Conservation (phyloP, 352 stramenopile genomes). For the Phytophthora fragariae region DNA sequence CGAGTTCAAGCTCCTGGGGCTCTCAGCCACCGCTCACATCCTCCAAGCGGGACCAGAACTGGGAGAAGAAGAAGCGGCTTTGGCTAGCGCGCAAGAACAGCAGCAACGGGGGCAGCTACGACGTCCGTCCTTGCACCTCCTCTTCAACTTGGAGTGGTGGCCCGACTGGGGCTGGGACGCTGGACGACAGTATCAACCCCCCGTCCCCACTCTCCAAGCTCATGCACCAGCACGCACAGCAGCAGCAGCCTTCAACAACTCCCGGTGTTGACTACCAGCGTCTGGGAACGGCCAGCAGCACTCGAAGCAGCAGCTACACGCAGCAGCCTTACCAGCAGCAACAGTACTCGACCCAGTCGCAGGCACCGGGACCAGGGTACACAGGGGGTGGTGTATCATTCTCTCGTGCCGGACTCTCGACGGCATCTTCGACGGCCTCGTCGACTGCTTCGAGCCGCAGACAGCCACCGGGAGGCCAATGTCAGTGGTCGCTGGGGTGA, state of each 20-base stretch:
- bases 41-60: slow-evolving; percentile 84
- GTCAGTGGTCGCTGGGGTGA: slow-evolving; percentile 61
- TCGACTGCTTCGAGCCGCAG: slow-evolving; percentile 34
- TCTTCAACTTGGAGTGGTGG: slow-evolving; percentile 25
- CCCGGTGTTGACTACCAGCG: slow-evolving; percentile 25
- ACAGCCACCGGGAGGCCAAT: slow-evolving; percentile 69
- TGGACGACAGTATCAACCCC: slow-evolving; percentile 35
- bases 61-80: slow-evolving; percentile 76
- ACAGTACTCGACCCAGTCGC: not conserved
- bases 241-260: slow-evolving; percentile 23
- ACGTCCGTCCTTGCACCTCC: slow-evolving; percentile 12
- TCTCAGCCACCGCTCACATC: slow-evolving; percentile 74
- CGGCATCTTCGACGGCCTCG: slow-evolving; percentile 25
- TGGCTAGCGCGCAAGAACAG: slow-evolving; percentile 73
- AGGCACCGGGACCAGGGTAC: slow-evolving; percentile 9
- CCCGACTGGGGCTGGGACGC: not conserved
- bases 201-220: slow-evolving; percentile 79
- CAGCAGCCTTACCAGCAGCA: slow-evolving; percentile 10
- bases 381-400: slow-evolving; percentile 11
- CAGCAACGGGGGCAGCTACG: slow-evolving; percentile 22
- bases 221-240: slow-evolving; percentile 61
- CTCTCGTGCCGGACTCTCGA: slow-evolving; percentile 32
- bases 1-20: slow-evolving; percentile 46
- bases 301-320: slow-evolving; percentile 27
- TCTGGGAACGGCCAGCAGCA: slow-evolving; percentile 23